These are phyloP conservation scores for Fusarium duplospermum DNA, from an alignment of 2,329 filamentous ascomycete species.

Conservation along the genomic window DNA sequence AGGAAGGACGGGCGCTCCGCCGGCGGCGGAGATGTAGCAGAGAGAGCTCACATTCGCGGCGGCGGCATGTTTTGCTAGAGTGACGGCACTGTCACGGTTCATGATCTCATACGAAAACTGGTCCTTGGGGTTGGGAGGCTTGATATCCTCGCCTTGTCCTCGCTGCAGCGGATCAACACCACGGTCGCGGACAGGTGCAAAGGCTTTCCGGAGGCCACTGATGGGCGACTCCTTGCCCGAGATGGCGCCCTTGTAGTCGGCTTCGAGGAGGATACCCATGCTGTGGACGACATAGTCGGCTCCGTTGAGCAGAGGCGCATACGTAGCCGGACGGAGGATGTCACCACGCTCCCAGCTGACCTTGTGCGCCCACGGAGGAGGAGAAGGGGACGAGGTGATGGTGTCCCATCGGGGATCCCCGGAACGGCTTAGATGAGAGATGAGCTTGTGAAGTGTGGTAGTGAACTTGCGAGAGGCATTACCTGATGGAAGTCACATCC, in stretches of 20 bases:
- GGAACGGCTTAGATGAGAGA: conserved; percentile 73
- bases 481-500: conserved; percentile 95
- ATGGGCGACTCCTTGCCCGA: conserved; percentile 86
- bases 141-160: conserved; percentile 68
- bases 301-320: conserved; percentile 78
- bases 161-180: conserved; percentile 77
- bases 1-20: conserved; percentile 86
- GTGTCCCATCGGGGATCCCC: conserved; percentile 88
- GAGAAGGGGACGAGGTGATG: conserved; percentile 75
- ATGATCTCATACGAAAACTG: conserved; percentile 96
- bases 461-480: conserved; percentile 42
- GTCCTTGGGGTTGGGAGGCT: conserved; percentile 73
- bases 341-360: conserved; percentile 92
- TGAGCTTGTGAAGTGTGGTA: conserved; percentile 25
- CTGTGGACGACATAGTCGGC: conserved; percentile 91
- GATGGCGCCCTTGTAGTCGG: conserved; percentile 95
- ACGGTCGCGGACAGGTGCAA: conserved; percentile 73
- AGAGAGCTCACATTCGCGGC: conserved; percentile 75
- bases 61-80: conserved; percentile 81
- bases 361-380: conserved; percentile 83
- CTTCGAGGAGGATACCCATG: conserved; percentile 96
- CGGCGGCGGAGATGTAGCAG: conserved; percentile 89
- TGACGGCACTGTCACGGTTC: conserved; percentile 91
- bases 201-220: conserved; percentile 80
- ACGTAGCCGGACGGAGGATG: conserved; percentile 84